Percentiles rank a stretch among this genome's conserved stretches.
Conservation (phyloP, 495 filamentous ascomycete genomes). For the Aspergillus egyptiacus region DNA sequence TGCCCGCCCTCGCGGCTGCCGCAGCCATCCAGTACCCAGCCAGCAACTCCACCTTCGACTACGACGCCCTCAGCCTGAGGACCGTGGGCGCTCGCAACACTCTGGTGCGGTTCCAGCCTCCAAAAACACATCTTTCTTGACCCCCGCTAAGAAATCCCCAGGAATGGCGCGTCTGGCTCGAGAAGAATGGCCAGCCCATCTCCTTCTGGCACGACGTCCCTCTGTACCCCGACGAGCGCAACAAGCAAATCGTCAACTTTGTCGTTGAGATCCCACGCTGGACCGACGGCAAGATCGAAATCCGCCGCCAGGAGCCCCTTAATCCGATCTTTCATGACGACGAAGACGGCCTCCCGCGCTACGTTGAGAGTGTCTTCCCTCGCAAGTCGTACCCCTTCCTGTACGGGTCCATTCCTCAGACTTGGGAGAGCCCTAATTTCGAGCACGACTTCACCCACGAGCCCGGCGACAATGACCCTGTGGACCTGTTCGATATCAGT, state of each 20-base stretch:
- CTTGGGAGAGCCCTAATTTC: slow-evolving; percentile 4
- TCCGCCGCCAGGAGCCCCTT: background rate
- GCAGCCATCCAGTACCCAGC: background rate
- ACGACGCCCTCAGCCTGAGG: slow-evolving; percentile 2
- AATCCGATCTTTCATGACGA: slow-evolving; percentile 6
- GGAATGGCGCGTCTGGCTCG: slow-evolving; percentile 5
- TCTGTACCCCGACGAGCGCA: background rate
- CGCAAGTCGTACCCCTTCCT: slow-evolving; percentile 1
- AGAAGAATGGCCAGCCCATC: background rate
- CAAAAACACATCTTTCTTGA: background rate
- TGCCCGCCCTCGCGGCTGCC: background rate
- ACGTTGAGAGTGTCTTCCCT: slow-evolving; percentile 1
- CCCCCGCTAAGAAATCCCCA: background rate
- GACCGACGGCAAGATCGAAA: slow-evolving; percentile 2
- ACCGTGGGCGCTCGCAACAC: slow-evolving; percentile 4
- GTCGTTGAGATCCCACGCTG: slow-evolving; percentile 3
- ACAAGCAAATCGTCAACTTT: slow-evolving; percentile 3
- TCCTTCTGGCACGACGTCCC: slow-evolving; percentile 8
- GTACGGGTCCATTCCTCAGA: slow-evolving; percentile 5
- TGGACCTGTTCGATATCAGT: slow-evolving; percentile 4
- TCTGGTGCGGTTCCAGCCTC: background rate
- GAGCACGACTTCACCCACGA: background rate
- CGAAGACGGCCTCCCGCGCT: background rate
- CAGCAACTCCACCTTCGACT: background rate
- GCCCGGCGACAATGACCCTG: slow-evolving; percentile 1